Percentiles rank a stretch among this genome's conserved stretches.
phyloP scores from a whole-genome alignment of 2,329 filamentous ascomycete genomes.

The Leptographium lundbergii region DNA sequence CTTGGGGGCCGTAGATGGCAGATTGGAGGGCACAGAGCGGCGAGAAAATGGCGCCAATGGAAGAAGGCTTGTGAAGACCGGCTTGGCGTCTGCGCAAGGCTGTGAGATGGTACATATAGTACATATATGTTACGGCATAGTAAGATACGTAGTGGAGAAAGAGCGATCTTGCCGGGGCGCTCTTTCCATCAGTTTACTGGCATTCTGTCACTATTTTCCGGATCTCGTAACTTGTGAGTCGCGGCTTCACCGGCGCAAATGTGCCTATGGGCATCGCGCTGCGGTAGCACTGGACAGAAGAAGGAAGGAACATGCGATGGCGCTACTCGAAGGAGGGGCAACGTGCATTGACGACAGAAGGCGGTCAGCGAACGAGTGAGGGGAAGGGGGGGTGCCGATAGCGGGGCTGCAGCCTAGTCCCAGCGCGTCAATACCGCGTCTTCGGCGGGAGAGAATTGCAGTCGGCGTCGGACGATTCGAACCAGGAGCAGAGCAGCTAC shows the following conservation, averaged over 20 bases:
- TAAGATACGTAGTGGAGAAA: not conserved
- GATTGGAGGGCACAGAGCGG: not conserved
- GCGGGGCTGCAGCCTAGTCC: not conserved
- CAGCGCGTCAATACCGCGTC: not conserved
- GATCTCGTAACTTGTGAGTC: not conserved
- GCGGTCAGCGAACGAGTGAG: not conserved
- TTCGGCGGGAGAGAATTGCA: not conserved
- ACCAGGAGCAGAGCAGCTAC: not conserved
- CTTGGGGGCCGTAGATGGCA: not conserved
- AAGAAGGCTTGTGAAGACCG: not conserved
- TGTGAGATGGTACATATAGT: not conserved
- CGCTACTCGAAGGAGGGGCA: not conserved
- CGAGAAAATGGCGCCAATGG: not conserved
- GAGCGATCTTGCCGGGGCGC: not conserved
- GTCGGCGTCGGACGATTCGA: not conserved
- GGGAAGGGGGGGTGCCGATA: not conserved
- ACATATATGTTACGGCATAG: no score
- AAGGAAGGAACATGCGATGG: slow-evolving; percentile 2
- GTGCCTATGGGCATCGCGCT: not conserved
- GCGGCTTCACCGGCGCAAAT: not conserved
- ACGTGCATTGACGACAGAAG: not conserved
- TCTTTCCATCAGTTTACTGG: not conserved
- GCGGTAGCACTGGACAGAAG: slow-evolving; percentile 3
- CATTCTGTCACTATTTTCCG: not conserved
- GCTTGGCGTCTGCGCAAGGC: slow-evolving; percentile 4